Conservation (phyloP, 2,329 filamentous ascomycete genomes). For the Botrytis deweyae region DNA sequence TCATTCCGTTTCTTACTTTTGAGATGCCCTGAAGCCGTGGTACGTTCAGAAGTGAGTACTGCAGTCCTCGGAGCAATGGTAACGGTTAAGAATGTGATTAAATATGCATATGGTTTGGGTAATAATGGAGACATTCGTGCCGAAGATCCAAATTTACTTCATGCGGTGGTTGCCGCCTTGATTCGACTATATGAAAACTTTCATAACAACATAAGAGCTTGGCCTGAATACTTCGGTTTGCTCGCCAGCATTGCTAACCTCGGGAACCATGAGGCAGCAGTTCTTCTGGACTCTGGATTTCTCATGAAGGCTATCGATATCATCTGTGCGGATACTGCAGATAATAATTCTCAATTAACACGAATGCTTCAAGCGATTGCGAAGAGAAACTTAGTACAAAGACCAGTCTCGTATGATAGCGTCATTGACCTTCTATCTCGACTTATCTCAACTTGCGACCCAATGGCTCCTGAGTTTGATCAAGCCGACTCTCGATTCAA, state of each 20-base stretch:
- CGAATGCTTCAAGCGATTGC: slow-evolving; percentile 54
- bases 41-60: slow-evolving; percentile 54
- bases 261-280: slow-evolving; percentile 56
- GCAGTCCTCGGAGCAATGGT: slow-evolving; percentile 54
- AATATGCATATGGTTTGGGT: slow-evolving; percentile 48
- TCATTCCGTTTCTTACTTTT: slow-evolving; percentile 65
- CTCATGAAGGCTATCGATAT: slow-evolving; percentile 48
- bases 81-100: slow-evolving; percentile 50
- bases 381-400: slow-evolving; percentile 48
- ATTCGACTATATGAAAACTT: slow-evolving; percentile 61
- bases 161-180: slow-evolving; percentile 47
- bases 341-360: slow-evolving; percentile 49
- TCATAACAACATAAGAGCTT: slow-evolving; percentile 61
- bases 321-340: slow-evolving; percentile 36
- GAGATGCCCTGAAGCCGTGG: slow-evolving; percentile 54
- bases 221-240: slow-evolving; percentile 76
- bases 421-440: slow-evolving; percentile 52
- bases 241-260: slow-evolving; percentile 64
- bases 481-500: slow-evolving; percentile 5
- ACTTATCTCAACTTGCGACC: slow-evolving; percentile 36
- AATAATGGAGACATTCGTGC: slow-evolving; percentile 35
- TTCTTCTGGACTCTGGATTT: slow-evolving; percentile 61
- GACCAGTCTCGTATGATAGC: slow-evolving; percentile 54
- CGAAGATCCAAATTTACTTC: slow-evolving; percentile 38
- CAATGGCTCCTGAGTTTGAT: slow-evolving; percentile 11